These are phyloP conservation scores for Gryganskiella cystojenkinii DNA, from an alignment of 192 early-diverging fungal genomes.

Conservation along the genomic window DNA sequence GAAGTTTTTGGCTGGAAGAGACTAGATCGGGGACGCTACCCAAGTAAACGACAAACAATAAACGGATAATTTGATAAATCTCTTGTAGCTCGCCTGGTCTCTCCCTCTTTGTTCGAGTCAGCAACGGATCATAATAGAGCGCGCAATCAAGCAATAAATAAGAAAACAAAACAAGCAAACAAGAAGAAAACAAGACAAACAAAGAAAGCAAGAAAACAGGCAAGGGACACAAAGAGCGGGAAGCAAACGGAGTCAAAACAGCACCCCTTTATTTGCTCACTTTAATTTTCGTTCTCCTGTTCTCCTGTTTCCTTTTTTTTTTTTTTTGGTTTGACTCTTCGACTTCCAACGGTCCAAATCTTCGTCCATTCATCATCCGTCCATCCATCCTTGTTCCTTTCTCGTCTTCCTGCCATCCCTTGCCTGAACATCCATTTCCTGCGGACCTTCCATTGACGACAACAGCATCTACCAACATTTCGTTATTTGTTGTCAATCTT, in stretches of 20 bases:
- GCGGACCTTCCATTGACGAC: too few relatives aligned
- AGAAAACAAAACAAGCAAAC: neutral
- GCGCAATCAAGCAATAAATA: neutral
- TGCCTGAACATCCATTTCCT: too few relatives aligned
- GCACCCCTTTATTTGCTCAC: too few relatives aligned
- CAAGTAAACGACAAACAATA: too few relatives aligned
- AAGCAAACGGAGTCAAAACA: neutral
- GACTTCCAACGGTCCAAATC: neutral
- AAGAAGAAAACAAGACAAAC: neutral
- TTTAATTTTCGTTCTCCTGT: neutral
- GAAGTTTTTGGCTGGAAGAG: conserved; percentile 81
- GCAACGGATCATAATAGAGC: too few relatives aligned
- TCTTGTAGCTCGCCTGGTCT: too few relatives aligned
- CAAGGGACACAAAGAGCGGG: neutral
- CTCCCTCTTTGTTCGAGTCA: too few relatives aligned
- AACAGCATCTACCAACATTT: too few relatives aligned
- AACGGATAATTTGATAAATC: too few relatives aligned
- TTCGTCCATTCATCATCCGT: neutral
- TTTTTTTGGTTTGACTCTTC: neutral
- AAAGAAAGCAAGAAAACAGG: neutral
- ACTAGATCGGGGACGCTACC: conserved; percentile 23
- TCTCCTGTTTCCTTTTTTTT: neutral
- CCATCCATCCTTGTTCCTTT: neutral
- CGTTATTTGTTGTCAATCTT: too few relatives aligned
- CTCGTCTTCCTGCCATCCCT: neutral